Base-by-base conservation (phyloP, 2,329 filamentous ascomycete species). In the Fusarium stilboides region DNA sequence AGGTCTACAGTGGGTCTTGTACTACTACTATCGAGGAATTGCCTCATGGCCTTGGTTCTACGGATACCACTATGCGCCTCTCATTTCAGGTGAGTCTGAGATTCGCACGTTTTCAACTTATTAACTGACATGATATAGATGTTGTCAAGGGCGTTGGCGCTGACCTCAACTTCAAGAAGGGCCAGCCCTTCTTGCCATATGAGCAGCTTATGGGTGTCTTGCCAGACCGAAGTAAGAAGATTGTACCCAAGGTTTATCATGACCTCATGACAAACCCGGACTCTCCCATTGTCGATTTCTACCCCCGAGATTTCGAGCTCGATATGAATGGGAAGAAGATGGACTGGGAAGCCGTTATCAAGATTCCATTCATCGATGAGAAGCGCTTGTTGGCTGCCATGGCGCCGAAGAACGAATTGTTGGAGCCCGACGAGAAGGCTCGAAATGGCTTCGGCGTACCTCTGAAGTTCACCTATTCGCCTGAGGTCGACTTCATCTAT, bases 281-380 rank as follows among this genome's bases (percentile, higher is more conserved):
- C 17, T 98, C 95, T 17, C 94, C 96, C 3, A 99, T 99, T 78
- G 92, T 97, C 75, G 96, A 99, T 77, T 99, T 99, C 78, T 99
- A 99, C 75, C 96, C 96, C 4, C 89, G 95, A 73, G 96, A 99
- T 74, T 99, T 99, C 75, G 94, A 97, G 70, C 86, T 99, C 40
- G 97, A 99, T 78, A 98, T 99, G 96, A 98, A 99, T 74, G 97
- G 96, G 62, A 99, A 99, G 84, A 99, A 97, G 83, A 97, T 97
- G 92, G 97, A 99, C 69, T 99, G 96, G 96, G 96, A 99, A 78
- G 96, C 96, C 28, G 95, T 99, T 37, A 94, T 99, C 69, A 99
- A 98, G 80, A 99, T 99, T 76, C 96, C 96, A 0, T 99, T 99
- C 80, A 99, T 99, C 68, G 94, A 99, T 61, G 95, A 99, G 79